Percentiles rank a stretch among this genome's conserved stretches.
These are phyloP conservation scores for Citrullus mucosospermus DNA, from an alignment of 306 rosid species.

Conservation along the genomic window DNA sequence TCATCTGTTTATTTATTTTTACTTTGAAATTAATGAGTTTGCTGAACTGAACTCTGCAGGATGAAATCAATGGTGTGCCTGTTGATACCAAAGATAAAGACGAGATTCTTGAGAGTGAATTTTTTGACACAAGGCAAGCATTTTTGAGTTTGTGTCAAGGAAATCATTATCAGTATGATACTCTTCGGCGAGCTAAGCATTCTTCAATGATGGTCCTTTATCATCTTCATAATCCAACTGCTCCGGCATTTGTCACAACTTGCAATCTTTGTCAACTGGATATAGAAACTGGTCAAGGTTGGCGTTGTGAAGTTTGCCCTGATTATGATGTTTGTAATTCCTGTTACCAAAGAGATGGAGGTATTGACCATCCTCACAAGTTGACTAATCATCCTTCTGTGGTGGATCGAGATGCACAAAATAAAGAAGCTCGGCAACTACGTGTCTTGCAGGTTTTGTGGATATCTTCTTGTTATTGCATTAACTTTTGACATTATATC, in stretches of 20 bases:
- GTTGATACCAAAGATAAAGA: conserved; percentile 86
- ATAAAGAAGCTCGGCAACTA: conserved; percentile 85
- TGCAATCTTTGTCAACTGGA: conserved; percentile 77
- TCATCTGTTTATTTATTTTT: background rate
- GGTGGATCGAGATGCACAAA: conserved; percentile 92
- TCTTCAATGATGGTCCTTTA: conserved; percentile 98
- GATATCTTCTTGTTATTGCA: conserved; percentile 1
- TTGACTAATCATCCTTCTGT: conserved; percentile 91
- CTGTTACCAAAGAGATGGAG: conserved; percentile 86
- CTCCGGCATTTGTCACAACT: conserved; percentile 78
- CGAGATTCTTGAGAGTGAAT: conserved; percentile 97
- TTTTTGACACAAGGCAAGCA: conserved; percentile 98
- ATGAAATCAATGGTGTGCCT: conserved; percentile 59
- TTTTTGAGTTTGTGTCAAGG: conserved; percentile 98
- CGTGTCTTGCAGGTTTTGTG: conserved; percentile 67
- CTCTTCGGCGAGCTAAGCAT: conserved; percentile 94
- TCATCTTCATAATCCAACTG: conserved; percentile 99
- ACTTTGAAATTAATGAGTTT: conserved; percentile 3
- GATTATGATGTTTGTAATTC: conserved; percentile 88
- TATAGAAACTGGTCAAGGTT: conserved; percentile 94
- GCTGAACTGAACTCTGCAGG: conserved; percentile 26
- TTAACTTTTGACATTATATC: background rate
- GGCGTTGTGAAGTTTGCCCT: conserved; percentile 96
- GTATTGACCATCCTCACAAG: conserved; percentile 79
- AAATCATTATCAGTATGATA: conserved; percentile 95